Percentiles rank a stretch among this genome's conserved stretches.
Conservation (phyloP, 306 rosid species). For the Sphenostylis stenocarpa region DNA sequence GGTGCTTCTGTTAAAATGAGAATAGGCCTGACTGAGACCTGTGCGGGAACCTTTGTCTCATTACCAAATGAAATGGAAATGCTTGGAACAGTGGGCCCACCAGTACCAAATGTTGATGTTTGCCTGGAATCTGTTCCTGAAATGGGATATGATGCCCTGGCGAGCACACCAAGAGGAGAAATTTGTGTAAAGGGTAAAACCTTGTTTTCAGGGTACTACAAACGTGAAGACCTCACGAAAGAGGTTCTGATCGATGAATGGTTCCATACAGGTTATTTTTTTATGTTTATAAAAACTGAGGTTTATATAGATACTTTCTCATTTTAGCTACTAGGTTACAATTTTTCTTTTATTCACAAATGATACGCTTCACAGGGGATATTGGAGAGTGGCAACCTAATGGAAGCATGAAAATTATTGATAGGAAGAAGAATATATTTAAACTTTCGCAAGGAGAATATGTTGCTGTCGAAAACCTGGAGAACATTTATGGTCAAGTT, state of each 20-base stretch:
- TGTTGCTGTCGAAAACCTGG: slow-evolving; percentile 97
- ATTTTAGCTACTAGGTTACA: slow-evolving; percentile 9
- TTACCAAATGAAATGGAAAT: slow-evolving; percentile 74
- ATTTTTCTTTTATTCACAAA: slow-evolving; percentile 18
- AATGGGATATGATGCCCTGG: slow-evolving; percentile 88
- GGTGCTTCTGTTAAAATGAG: slow-evolving; percentile 25
- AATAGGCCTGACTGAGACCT: slow-evolving; percentile 95
- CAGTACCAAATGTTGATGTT: slow-evolving; percentile 89
- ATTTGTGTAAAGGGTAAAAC: slow-evolving; percentile 78
- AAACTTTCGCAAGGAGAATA: slow-evolving; percentile 99
- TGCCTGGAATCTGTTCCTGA: slow-evolving; percentile 96
- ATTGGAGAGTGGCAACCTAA: slow-evolving; percentile 94
- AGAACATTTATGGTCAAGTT: slow-evolving; percentile 71
- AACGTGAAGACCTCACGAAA: slow-evolving; percentile 89
- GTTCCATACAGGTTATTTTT: slow-evolving; percentile 88
- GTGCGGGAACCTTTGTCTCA: slow-evolving; percentile 93
- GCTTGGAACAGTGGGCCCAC: slow-evolving; percentile 99
- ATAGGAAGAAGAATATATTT: slow-evolving; percentile 95
- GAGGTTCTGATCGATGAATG: slow-evolving; percentile 87
- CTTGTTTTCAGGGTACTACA: slow-evolving; percentile 86
- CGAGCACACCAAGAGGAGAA: slow-evolving; percentile 82
- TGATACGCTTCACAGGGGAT: slow-evolving; percentile 67
- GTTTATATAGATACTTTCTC: not conserved
- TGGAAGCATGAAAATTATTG: slow-evolving; percentile 97
- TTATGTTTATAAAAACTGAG: slow-evolving; percentile 24